Conservation (phyloP, 2,329 filamentous ascomycete species). For the Colletotrichum liriopes region DNA sequence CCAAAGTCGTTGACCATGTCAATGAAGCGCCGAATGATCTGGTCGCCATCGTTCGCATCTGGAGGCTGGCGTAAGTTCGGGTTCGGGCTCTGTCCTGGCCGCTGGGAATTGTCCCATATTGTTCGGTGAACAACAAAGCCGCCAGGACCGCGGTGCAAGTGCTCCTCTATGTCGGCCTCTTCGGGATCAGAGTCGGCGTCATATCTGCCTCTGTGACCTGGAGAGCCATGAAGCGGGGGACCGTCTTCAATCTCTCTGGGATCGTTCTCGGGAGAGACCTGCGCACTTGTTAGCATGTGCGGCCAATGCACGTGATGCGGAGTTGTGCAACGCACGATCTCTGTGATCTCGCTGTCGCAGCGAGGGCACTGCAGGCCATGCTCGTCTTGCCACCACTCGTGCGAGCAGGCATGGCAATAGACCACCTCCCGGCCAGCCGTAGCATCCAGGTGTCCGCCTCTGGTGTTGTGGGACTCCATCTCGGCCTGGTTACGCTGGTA, state of each 20-base stretch:
- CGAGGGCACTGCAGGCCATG: conserved; percentile 79
- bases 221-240: conserved; percentile 34
- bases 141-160: conserved; percentile 57
- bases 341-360: conserved; percentile 85
- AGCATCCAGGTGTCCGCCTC: conserved; percentile 64
- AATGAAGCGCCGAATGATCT: conserved; percentile 59
- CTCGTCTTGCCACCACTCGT: conserved; percentile 86
- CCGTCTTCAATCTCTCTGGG: conserved; percentile 65
- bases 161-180: conserved; percentile 72
- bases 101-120: conserved; percentile 46
- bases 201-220: conserved; percentile 45
- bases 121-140: conserved; percentile 59
- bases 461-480: conserved; percentile 53
- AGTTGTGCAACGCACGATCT: conserved; percentile 79
- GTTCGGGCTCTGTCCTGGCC: conserved; percentile 23
- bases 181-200: conserved; percentile 70
- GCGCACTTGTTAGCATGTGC: conserved; percentile 46
- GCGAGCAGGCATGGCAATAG: conserved; percentile 85
- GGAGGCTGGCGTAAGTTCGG: conserved; percentile 28
- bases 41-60: conserved; percentile 51
- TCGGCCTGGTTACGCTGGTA: conserved; percentile 64
- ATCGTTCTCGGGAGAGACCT: conserved; percentile 73
- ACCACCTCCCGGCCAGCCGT: conserved; percentile 77
- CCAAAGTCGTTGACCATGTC: conserved; percentile 61
- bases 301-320: not conserved